phyloP scores from a whole-genome alignment of 2,329 filamentous ascomycete species.

The Fusarium brachygibbosum region DNA sequence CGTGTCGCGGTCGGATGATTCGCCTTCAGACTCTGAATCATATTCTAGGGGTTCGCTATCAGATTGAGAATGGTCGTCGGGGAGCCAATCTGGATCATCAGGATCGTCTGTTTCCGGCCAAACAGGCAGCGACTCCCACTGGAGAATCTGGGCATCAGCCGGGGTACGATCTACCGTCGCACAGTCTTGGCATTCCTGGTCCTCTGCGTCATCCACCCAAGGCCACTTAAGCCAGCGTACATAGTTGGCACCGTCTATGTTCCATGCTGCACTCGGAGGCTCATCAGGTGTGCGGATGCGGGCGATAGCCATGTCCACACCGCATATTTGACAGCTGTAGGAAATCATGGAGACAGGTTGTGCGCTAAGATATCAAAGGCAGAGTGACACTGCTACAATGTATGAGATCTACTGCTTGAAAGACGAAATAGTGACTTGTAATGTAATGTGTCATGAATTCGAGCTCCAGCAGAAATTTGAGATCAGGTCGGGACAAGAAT shows the following conservation, averaged over 20 bases:
- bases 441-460: neutral
- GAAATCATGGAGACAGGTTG: neutral
- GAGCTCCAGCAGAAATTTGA: neutral
- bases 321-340: conserved; percentile 8
- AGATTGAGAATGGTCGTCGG: neutral
- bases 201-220: neutral
- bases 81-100: neutral
- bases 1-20: neutral
- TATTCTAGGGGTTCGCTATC: conserved; percentile 1
- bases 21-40: neutral
- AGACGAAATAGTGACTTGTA: accelerated
- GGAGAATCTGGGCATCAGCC: neutral
- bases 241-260: neutral
- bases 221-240: neutral
- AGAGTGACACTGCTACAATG: accelerated
- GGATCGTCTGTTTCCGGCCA: conserved; percentile 3
- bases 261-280: conserved; percentile 6
- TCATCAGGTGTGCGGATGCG: conserved; percentile 11
- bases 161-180: neutral
- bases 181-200: neutral
- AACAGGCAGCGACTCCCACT: neutral
- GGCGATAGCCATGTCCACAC: conserved; percentile 12
- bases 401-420: accelerated
- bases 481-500: neutral
- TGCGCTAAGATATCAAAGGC: neutral